Conservation (phyloP, 1,284 basidiomycete species). For the Leucocoprinus gongylophorus region DNA sequence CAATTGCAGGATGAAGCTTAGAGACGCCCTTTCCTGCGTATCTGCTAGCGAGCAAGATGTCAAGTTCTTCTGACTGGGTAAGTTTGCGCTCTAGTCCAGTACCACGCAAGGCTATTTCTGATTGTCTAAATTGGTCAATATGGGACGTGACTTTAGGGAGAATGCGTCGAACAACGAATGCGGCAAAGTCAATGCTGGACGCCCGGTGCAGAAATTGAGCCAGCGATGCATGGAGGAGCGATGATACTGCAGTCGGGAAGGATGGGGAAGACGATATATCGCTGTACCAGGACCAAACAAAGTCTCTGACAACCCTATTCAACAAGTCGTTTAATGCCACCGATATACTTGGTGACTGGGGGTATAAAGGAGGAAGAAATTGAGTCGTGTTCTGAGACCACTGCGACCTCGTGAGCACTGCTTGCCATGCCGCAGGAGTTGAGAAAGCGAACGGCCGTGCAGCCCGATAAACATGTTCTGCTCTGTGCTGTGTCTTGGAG, state of each 20-base stretch:
- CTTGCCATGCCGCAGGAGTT: conserved; percentile 88
- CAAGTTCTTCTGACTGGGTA: conserved; percentile 82
- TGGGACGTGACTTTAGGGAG: conserved; percentile 85
- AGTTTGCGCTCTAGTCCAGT: conserved; percentile 68
- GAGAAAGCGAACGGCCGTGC: conserved; percentile 75
- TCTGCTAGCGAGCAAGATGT: conserved; percentile 73
- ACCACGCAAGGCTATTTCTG: conserved; percentile 77
- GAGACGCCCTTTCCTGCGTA: conserved; percentile 59
- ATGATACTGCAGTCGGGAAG: conserved; percentile 82
- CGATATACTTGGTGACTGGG: conserved; percentile 57
- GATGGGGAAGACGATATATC: conserved; percentile 78
- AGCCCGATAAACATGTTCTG: conserved; percentile 37
- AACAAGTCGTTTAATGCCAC: conserved; percentile 70
- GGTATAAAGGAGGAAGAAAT: conserved; percentile 53
- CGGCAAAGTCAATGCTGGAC: conserved; percentile 63
- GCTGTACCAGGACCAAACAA: conserved; percentile 81
- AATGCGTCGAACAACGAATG: conserved; percentile 75
- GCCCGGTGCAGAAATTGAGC: conserved; percentile 51
- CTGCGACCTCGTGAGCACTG: conserved; percentile 71
- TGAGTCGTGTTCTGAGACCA: conserved; percentile 72
- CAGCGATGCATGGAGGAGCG: conserved; percentile 63
- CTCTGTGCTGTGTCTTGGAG: conserved; percentile 30
- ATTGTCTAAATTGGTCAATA: conserved; percentile 85
- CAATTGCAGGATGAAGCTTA: conserved; percentile 72
- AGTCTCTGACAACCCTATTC: conserved; percentile 73